These are phyloP conservation scores for Centrapalus pauciflorus DNA, from an alignment of 129 eudicot species.

Conservation along the genomic window DNA sequence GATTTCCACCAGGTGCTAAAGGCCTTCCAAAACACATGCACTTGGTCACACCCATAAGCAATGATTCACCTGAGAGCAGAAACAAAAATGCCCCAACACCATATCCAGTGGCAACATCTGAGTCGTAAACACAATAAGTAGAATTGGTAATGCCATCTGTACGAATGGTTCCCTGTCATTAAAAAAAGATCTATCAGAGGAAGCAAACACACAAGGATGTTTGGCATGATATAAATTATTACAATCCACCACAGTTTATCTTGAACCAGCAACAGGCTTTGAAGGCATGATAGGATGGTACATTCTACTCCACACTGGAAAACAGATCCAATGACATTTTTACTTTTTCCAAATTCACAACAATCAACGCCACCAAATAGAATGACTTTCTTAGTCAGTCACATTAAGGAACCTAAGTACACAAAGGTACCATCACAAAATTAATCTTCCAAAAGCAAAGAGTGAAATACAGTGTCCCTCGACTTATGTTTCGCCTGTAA, in stretches of 20 bases:
- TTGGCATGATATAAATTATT: background rate
- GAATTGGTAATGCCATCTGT: slow-evolving; percentile 51
- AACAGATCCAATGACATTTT: background rate
- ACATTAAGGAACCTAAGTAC: no score
- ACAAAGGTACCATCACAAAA: no score
- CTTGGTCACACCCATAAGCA: slow-evolving; percentile 88
- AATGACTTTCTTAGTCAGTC: no score
- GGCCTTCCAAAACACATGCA: slow-evolving; percentile 99
- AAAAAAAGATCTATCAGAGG: slow-evolving; percentile 3
- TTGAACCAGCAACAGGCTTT: background rate
- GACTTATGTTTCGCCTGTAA: no score
- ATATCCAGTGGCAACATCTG: slow-evolving; percentile 95
- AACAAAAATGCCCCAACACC: slow-evolving; percentile 87
- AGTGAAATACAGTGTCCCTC: no score
- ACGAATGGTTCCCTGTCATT: slow-evolving; percentile 53
- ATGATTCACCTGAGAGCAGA: slow-evolving; percentile 83
- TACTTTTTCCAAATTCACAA: background rate
- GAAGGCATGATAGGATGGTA: no score
- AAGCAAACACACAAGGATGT: background rate
- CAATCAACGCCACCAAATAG: no score
- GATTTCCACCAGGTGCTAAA: slow-evolving; percentile 75
- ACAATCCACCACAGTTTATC: background rate
- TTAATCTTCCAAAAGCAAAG: no score
- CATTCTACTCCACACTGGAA: background rate
- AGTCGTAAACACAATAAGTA: slow-evolving; percentile 77